Conservation (phyloP, 129 eudicot species). For the Silybum marianum region DNA sequence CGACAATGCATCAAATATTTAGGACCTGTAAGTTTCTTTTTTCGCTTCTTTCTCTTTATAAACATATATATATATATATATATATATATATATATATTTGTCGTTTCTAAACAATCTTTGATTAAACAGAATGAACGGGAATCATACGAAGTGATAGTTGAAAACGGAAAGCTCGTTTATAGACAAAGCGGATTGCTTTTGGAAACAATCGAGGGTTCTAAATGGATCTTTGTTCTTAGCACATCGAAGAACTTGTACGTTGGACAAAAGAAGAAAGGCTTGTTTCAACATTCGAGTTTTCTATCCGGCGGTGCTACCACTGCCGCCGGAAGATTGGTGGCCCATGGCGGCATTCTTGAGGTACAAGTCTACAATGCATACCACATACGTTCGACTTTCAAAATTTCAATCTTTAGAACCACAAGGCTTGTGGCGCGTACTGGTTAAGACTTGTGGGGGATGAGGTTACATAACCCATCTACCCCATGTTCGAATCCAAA, state of each 20-base stretch:
- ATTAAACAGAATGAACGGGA: constrained; percentile 69
- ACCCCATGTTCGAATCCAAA: no score
- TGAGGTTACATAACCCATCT: no score
- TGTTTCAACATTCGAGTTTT: constrained; percentile 89
- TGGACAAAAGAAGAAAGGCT: constrained; percentile 79
- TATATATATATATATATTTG: background rate
- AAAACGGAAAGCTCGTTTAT: constrained; percentile 82
- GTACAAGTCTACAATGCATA: constrained; percentile 28
- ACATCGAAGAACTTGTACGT: constrained; percentile 73
- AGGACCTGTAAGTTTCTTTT: constrained; percentile 61
- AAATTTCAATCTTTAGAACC: background rate
- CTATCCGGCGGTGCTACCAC: constrained; percentile 87
- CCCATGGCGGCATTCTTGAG: constrained; percentile 77
- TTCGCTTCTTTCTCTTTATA: background rate
- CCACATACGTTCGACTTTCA: background rate
- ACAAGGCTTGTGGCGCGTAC: no score
- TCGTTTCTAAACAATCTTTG: constrained; percentile 3
- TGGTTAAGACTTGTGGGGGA: no score
- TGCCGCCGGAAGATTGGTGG: constrained; percentile 86
- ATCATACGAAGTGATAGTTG: constrained; percentile 71
- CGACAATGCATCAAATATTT: constrained; percentile 80
- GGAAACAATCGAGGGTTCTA: constrained; percentile 66
- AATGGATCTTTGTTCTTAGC: constrained; percentile 90
- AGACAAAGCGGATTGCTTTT: constrained; percentile 55
- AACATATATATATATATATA: background rate